phyloP scores from a whole-genome alignment of 2,329 filamentous ascomycete genomes.

The Ascochyta koolunga region DNA sequence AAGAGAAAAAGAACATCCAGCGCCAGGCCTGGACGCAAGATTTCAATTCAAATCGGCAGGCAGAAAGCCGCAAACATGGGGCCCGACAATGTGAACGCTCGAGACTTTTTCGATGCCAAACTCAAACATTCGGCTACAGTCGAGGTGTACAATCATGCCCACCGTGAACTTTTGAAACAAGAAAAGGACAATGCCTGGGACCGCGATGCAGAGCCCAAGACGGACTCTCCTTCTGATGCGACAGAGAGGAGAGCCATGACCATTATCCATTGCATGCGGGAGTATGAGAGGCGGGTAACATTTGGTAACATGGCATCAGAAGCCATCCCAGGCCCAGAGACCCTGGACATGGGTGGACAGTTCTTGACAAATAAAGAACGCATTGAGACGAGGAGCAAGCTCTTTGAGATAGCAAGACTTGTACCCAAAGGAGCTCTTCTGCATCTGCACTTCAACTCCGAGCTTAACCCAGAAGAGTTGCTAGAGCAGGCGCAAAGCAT shows the following conservation, averaged over 20 bases:
- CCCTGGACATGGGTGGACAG: conserved; percentile 56
- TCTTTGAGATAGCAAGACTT: conserved; percentile 62
- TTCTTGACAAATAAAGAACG: conserved; percentile 53
- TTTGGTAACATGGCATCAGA: conserved; percentile 54
- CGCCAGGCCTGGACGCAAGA: not conserved
- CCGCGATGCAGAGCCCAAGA: conserved; percentile 29
- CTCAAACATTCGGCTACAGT: conserved; percentile 3
- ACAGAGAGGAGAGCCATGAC: conserved; percentile 39
- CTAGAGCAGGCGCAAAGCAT: conserved; percentile 62
- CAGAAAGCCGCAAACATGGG: conserved; percentile 13
- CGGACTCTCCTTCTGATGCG: conserved; percentile 11
- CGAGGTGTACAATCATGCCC: conserved; percentile 27
- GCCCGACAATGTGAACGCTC: not conserved
- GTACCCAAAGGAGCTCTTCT: conserved; percentile 76
- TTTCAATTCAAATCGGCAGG: conserved; percentile 12
- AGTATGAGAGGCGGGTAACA: conserved; percentile 49
- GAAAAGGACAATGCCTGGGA: conserved; percentile 49
- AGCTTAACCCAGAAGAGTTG: conserved; percentile 65
- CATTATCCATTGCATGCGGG: conserved; percentile 49
- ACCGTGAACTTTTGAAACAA: conserved; percentile 33
- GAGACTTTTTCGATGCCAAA: conserved; percentile 12
- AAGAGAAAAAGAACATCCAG: conserved; percentile 42
- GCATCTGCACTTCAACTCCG: conserved; percentile 81
- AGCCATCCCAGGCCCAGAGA: conserved; percentile 45
- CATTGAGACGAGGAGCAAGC: conserved; percentile 57